phyloP scores from a whole-genome alignment of 83 land plant species.

The Diphasiastrum complanatum region DNA sequence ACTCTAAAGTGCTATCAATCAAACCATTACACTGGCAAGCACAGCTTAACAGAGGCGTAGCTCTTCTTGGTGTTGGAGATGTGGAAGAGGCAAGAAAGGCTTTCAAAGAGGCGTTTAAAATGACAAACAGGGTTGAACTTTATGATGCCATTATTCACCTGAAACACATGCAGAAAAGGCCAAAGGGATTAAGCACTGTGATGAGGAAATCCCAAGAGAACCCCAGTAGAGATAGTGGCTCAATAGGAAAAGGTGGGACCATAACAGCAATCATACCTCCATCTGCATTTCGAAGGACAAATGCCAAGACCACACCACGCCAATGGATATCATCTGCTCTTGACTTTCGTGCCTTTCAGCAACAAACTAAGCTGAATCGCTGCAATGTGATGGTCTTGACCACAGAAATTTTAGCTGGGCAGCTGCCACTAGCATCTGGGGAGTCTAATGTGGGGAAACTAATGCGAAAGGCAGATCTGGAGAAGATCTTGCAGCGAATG shows the following conservation, averaged over 20 bases:
- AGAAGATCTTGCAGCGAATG: slow-evolving; percentile 53
- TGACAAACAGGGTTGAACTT: slow-evolving; percentile 82
- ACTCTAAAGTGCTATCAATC: slow-evolving; percentile 65
- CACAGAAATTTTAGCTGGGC: slow-evolving; percentile 47
- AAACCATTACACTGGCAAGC: slow-evolving; percentile 85
- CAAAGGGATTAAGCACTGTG: slow-evolving; percentile 19
- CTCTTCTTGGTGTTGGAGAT: slow-evolving; percentile 86
- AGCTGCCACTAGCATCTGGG: slow-evolving; percentile 60
- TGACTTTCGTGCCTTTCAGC: slow-evolving; percentile 76
- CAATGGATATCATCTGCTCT: slow-evolving; percentile 59
- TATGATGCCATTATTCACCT: slow-evolving; percentile 83
- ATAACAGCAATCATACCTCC: slow-evolving; percentile 43
- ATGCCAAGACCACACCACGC: slow-evolving; percentile 52
- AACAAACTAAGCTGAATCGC: slow-evolving; percentile 51
- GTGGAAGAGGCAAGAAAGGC: slow-evolving; percentile 82
- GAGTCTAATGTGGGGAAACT: too few relatives aligned
- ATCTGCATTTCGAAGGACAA: slow-evolving; percentile 56
- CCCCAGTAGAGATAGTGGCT: slow-evolving; percentile 27
- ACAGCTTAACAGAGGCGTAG: slow-evolving; percentile 90
- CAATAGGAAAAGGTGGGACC: slow-evolving; percentile 26
- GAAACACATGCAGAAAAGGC: slow-evolving; percentile 63
- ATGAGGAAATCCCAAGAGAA: slow-evolving; percentile 32
- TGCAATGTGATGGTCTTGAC: slow-evolving; percentile 54
- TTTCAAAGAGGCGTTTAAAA: slow-evolving; percentile 86
- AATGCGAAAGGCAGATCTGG: slow-evolving; percentile 77